Evolutionary conservation across 306 rosid species (phyloP).

Genomic region (Rubus parviflorus): DNA sequence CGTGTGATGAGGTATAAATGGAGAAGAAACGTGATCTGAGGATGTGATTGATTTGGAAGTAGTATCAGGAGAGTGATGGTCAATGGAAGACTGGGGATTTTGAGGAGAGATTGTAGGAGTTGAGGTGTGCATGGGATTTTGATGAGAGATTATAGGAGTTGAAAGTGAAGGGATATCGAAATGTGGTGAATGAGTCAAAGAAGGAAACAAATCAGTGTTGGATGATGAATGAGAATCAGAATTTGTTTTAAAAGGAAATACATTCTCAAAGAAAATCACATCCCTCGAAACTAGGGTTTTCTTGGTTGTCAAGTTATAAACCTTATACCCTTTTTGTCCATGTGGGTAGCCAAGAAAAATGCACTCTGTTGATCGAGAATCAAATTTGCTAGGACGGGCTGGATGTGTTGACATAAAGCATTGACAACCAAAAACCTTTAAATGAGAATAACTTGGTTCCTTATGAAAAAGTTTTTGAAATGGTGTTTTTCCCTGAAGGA

Average conservation of each 20-base stretch:
- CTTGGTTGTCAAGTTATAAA: neutral
- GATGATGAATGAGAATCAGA: neutral
- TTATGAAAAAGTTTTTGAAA: neutral
- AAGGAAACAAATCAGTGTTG: neutral
- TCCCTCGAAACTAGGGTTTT: neutral
- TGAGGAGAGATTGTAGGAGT: neutral
- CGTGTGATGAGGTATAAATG: no score
- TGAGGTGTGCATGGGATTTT: no score
- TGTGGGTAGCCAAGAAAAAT: neutral
- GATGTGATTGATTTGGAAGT: neutral
- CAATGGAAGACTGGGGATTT: neutral
- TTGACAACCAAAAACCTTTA: conserved; percentile 1
- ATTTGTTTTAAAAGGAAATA: no score
- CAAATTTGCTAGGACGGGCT: neutral
- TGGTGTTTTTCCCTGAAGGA: neutral
- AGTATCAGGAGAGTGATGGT: neutral
- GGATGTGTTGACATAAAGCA: conserved; percentile 9
- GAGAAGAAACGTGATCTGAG: neutral
- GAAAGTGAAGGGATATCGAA: neutral
- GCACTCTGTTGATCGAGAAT: neutral
- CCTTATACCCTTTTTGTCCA: neutral
- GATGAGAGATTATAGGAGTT: no score
- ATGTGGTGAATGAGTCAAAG: no score
- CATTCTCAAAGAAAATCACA: neutral
- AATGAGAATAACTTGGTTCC: neutral